These are phyloP conservation scores for Triticum aestivum DNA, from an alignment of 176 grass and related monocot genomes.

Conservation along the genomic window DNA sequence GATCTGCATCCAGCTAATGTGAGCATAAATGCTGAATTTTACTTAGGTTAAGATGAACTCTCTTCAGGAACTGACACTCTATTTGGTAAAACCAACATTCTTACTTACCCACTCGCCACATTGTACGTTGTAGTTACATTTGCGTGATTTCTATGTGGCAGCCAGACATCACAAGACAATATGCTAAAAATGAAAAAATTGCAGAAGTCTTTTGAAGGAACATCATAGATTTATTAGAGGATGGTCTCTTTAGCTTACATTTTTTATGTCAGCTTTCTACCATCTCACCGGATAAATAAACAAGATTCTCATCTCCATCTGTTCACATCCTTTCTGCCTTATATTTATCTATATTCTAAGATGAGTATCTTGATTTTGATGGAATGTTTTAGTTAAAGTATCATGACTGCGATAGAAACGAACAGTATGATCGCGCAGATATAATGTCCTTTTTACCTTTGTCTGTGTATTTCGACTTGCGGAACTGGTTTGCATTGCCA, in stretches of 20 bases:
- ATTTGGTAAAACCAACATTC: neutral
- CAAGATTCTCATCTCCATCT: neutral
- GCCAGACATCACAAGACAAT: neutral
- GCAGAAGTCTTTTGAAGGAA: neutral
- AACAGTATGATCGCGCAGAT: neutral
- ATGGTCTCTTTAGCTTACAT: neutral
- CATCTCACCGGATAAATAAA: no score
- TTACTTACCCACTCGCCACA: neutral
- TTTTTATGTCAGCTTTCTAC: neutral
- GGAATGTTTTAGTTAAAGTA: no score
- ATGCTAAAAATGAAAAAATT: neutral
- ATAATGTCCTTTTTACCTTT: neutral
- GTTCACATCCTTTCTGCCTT: neutral
- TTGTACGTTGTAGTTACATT: neutral
- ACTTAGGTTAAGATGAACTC: neutral
- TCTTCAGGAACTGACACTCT: constrained; percentile 1
- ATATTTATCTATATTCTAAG: neutral
- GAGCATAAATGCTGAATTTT: neutral
- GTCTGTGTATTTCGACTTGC: neutral
- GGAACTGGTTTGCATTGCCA: neutral
- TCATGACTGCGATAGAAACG: neutral
- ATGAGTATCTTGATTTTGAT: neutral
- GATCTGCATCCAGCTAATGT: neutral
- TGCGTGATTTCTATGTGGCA: neutral
- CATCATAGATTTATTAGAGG: neutral